These are phyloP conservation scores for Microbotryum violaceum DNA, from an alignment of 1,284 basidiomycete genomes.

Conservation along the genomic window DNA sequence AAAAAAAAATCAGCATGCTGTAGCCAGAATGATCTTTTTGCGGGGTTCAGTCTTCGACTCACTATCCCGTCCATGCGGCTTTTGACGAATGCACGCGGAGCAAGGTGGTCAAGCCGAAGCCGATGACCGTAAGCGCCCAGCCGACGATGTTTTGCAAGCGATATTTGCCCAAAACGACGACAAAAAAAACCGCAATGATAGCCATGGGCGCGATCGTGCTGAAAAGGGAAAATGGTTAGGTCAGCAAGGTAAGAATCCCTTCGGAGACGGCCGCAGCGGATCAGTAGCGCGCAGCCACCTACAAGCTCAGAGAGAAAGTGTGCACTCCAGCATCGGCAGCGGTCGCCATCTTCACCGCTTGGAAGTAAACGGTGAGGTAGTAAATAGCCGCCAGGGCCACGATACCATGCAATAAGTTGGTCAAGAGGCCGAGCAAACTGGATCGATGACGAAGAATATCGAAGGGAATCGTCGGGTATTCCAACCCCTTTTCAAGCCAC, in stretches of 20 bases:
- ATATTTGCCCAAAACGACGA: conserved; percentile 23
- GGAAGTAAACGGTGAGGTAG: conserved; percentile 30
- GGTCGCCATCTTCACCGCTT: conserved; percentile 24
- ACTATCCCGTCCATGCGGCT: conserved; percentile 29
- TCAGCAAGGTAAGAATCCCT: too few species aligned
- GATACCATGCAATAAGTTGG: conserved; percentile 40
- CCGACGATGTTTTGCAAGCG: conserved; percentile 33
- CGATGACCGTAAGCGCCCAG: conserved; percentile 31
- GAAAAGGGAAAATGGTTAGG: background rate
- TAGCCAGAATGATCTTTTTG: too few species aligned
- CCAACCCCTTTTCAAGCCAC: conserved; percentile 18
- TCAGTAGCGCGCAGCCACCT: background rate
- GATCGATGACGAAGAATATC: conserved; percentile 38
- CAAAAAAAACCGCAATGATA: conserved; percentile 12
- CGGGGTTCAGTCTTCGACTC: background rate
- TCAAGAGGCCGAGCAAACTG: conserved; percentile 36
- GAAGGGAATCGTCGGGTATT: conserved; percentile 38
- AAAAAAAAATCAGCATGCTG: too few species aligned
- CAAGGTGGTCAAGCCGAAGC: conserved; percentile 39
- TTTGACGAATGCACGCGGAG: conserved; percentile 40
- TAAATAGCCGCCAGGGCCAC: conserved; percentile 16
- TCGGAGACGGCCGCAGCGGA: too few species aligned
- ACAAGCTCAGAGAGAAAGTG: conserved; percentile 29
- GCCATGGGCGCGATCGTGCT: conserved; percentile 33
- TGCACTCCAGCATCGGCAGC: conserved; percentile 35